Evolutionary conservation across 2,329 filamentous ascomycete species (phyloP).

Genomic region (Venturia oleaginea): DNA sequence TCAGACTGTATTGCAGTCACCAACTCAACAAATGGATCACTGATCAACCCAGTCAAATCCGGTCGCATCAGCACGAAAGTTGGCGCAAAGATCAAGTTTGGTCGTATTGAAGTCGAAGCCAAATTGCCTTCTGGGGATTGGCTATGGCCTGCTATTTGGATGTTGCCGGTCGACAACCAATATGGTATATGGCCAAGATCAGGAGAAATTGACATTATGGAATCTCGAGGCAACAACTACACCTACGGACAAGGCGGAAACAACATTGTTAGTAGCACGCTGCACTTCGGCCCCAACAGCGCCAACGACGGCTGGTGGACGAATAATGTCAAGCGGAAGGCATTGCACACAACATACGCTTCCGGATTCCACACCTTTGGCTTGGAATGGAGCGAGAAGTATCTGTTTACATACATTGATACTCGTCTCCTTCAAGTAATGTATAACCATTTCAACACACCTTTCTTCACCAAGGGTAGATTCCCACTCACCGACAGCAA

Average conservation of each 20-base stretch:
- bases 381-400: conserved; percentile 80
- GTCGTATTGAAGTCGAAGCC: conserved; percentile 70
- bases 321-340: conserved; percentile 67
- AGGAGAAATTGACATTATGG: conserved; percentile 76
- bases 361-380: conserved; percentile 66
- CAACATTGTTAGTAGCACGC: conserved; percentile 67
- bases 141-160: conserved; percentile 90
- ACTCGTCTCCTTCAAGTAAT: conserved; percentile 69
- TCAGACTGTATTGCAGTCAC: conserved; percentile 60
- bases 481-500: conserved; percentile 58
- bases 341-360: conserved; percentile 66
- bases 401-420: conserved; percentile 81
- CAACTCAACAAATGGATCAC: conserved; percentile 67
- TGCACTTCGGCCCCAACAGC: conserved; percentile 72
- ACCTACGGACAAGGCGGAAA: conserved; percentile 69
- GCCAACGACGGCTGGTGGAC: conserved; percentile 73
- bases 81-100: conserved; percentile 65
- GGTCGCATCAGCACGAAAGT: conserved; percentile 68
- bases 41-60: conserved; percentile 69
- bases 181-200: conserved; percentile 73
- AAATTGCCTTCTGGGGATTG: conserved; percentile 71
- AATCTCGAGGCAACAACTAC: conserved; percentile 75
- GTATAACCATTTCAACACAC: conserved; percentile 61
- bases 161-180: conserved; percentile 63
- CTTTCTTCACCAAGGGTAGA: conserved; percentile 58